A percentile compares a stretch with the other conserved stretches of the same genome.
Conservation (phyloP, 2,329 filamentous ascomycete species). For the Dactylella cylindrospora region DNA sequence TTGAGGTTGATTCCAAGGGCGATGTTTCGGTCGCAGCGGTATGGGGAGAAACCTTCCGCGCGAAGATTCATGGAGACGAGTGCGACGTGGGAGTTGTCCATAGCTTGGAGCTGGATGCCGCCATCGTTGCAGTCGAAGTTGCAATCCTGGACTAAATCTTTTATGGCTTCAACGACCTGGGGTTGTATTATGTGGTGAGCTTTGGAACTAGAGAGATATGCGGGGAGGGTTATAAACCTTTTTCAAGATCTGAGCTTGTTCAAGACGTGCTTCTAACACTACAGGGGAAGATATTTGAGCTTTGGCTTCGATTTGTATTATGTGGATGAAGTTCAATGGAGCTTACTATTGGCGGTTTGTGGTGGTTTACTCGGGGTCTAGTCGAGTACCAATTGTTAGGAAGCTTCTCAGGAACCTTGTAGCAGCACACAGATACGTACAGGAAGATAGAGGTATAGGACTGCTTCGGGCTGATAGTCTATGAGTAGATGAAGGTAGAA, state of each 20-base stretch:
- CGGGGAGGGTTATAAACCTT: constrained; percentile 65
- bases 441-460: too few species aligned
- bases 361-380: too few species aligned
- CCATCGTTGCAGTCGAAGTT: constrained; percentile 99
- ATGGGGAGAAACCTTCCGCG: constrained; percentile 89
- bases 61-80: constrained; percentile 99
- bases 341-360: constrained; percentile 32
- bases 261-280: constrained; percentile 97
- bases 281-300: constrained; percentile 2
- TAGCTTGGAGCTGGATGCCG: constrained; percentile 94
- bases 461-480: too few species aligned
- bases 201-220: not conserved
- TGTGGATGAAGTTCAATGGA: constrained; percentile 16
- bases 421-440: too few species aligned
- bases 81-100: constrained; percentile 99
- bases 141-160: constrained; percentile 98
- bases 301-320: constrained; percentile 8
- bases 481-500: too few species aligned
- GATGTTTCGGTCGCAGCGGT: constrained; percentile 98
- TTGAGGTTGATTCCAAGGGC: constrained; percentile 95
- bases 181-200: not conserved
- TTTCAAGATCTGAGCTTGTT: constrained; percentile 91
- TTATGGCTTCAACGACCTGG: constrained; percentile 97
- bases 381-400: too few species aligned
- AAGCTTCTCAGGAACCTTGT: too few species aligned